Conservation (phyloP, 2,329 filamentous ascomycete species). For the Fusarium sublunatum region DNA sequence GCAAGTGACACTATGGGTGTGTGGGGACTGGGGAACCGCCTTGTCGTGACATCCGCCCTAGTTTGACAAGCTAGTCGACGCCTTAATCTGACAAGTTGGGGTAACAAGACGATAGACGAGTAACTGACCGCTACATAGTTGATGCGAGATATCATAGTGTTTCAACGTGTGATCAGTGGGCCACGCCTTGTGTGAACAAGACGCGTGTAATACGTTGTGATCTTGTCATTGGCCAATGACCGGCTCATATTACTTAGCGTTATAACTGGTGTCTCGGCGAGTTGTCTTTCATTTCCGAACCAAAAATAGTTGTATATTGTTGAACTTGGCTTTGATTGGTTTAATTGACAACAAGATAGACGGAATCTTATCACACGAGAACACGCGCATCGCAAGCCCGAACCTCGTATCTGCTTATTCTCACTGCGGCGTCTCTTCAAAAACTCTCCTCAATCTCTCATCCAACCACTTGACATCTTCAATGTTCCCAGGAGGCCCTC, state of each 20-base stretch:
- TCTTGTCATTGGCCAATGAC: too few relatives aligned
- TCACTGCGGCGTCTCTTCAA: slow-evolving; percentile 17
- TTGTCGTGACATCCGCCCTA: slow-evolving; percentile 40
- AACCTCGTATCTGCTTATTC: neutral
- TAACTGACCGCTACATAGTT: neutral
- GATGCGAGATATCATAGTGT: neutral
- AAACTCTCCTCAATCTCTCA: slow-evolving; percentile 48
- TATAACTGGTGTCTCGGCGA: too few relatives aligned
- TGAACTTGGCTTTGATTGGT: too few relatives aligned
- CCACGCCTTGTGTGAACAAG: too few relatives aligned
- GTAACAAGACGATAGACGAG: slow-evolving; percentile 11
- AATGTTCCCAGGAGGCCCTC: slow-evolving; percentile 76
- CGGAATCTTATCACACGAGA: neutral
- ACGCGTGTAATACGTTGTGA: too few relatives aligned
- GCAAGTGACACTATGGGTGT: slow-evolving; percentile 14
- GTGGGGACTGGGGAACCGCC: slow-evolving; percentile 37
- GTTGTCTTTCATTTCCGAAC: too few relatives aligned
- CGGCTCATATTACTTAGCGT: too few relatives aligned
- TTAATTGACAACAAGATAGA: neutral
- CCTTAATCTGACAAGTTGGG: slow-evolving; percentile 37
- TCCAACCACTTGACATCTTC: slow-evolving; percentile 81
- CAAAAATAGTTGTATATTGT: too few relatives aligned
- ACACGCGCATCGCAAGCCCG: neutral
- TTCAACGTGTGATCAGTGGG: neutral
- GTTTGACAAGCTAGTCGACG: slow-evolving; percentile 32